Percentiles rank a stretch among this genome's conserved stretches.
These are phyloP conservation scores for Xerocomus potaroensis DNA, from an alignment of 768 basidiomycete species.

Conservation along the genomic window DNA sequence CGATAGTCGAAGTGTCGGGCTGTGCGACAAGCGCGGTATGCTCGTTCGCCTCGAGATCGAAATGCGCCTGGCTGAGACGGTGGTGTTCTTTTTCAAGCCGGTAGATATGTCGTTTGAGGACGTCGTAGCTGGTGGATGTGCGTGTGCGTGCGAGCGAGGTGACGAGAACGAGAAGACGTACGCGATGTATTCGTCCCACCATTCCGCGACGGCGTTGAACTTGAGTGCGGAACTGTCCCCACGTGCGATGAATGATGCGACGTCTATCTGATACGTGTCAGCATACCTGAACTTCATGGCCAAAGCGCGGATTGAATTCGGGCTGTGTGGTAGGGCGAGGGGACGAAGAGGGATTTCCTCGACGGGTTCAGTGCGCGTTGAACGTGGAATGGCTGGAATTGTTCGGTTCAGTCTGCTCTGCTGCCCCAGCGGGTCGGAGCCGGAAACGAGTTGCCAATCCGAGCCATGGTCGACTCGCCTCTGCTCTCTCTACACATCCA, in stretches of 20 bases:
- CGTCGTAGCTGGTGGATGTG: constrained; percentile 84
- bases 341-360: constrained; percentile 27
- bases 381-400: constrained; percentile 8
- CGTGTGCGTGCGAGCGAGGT: background rate
- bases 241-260: too few relatives aligned
- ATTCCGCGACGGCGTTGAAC: constrained; percentile 88
- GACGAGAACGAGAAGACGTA: constrained; percentile 35
- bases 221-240: constrained; percentile 79
- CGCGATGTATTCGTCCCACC: constrained; percentile 92
- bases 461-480: too few relatives aligned
- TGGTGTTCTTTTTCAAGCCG: constrained; percentile 77
- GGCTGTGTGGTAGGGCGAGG: background rate
- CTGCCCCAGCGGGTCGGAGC: background rate
- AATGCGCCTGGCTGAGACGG: constrained; percentile 35
- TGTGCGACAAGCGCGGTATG: constrained; percentile 49
- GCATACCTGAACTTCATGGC: constrained; percentile 37
- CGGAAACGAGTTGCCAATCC: too few relatives aligned
- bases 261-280: background rate
- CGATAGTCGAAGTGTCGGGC: constrained; percentile 37
- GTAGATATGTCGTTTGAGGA: constrained; percentile 81
- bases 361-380: constrained; percentile 3
- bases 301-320: constrained; percentile 5
- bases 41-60: constrained; percentile 67
- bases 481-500: too few relatives aligned
- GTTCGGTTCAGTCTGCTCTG: background rate